Evolutionary conservation across 225 moss, liverwort and hornwort species (phyloP), one percentile per base, ranked within the genome.

Genomic region (Thuidium tamariscinum): DNA sequence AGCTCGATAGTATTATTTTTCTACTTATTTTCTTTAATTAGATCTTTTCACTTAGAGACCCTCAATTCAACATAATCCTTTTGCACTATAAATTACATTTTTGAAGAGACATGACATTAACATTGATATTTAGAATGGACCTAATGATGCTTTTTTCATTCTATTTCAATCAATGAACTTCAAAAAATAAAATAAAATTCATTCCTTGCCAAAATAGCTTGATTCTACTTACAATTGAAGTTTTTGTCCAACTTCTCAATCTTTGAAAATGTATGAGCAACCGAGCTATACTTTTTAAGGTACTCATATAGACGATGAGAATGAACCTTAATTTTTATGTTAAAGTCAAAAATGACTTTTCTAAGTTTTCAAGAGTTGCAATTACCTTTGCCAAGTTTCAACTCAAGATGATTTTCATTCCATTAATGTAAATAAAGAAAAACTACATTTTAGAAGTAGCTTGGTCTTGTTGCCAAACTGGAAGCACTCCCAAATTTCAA

Each of bases 191-290:
- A 0, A 8, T 0, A 4, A 64, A 25, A 68, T 14, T 7, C 25
- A 39, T 13, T 7, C 23, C 7, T 39, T 39, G 1, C 13, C 13
- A 13, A 68, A 39, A 39, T 13, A 39, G 14, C 4, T 39, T 8
- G 4, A 14, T 39, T 68, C 2, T 25, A 25, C 1, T 39, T 68
- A 14, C 1, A 14, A 71, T n/a, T n/a, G 13, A 16, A 0, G 0
- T 16, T 44, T 71, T 27, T 27, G 15, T 5, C 5, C 27, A 71
- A 41, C 15, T 44, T 71, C 3, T 27, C 9, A 42, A 70, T 26
- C 9, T 41, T 23, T 25, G 0, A 71, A 71, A 14, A 71, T 44
- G 16, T 2, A 44, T 29, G 13, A 68, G 13, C 0, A 23, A 0
- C 13, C 4, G 23, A 68, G 23, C 4, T 0, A 2, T 23, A 39